Evolutionary conservation across 768 basidiomycete genomes (phyloP), one percentile per base, ranked within the genome.

Genomic region (Lanmaoa rubissima): DNA sequence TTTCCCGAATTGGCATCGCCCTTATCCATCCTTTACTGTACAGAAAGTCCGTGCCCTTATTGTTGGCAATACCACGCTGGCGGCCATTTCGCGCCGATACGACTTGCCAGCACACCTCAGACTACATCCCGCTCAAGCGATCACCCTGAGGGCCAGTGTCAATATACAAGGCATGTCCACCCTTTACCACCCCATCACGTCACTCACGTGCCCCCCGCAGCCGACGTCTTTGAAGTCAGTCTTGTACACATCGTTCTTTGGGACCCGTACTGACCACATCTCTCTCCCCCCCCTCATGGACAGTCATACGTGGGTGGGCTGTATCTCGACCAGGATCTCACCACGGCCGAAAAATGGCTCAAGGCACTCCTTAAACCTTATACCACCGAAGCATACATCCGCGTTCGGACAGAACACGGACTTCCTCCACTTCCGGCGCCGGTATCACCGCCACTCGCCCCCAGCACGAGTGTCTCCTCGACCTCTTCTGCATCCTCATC

Each of bases 231-330:
- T 62, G 90, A 92, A 80, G 90, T 88, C 62, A 61, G 76, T 69
- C 39, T 26, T 26, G 17, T 21, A 17, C 35, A 31, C 5, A 17
- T 19, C 4, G 6, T 5, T 43, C 11, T 5, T 35, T 21, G 14
- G 5, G 11, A 24, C 41, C 54, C 35, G 48, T 47, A 31, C 59
- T 51, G 41, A 63, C 48, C 31, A 21, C 51, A 47, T 31, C 35
- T 21, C 34, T 12, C 11, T 17, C 36, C 11, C 21, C 21, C 21
- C 21, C 21, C 21, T 24, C 21, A 24, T 24, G 21, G 21, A 24
- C 31, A 92, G 89, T 81, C 90, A 3, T 92, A 85, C 67, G 80
- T 92, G 32, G 90, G 90, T n/a, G 90, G 89, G 0, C 72, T 92
- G 17, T 91, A 82, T 73, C 69, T 79, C 47, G 90, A 91, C 52